These are phyloP conservation scores for Eucalyptus polyanthemos DNA, from an alignment of 345 rosid species.

Conservation along the genomic window DNA sequence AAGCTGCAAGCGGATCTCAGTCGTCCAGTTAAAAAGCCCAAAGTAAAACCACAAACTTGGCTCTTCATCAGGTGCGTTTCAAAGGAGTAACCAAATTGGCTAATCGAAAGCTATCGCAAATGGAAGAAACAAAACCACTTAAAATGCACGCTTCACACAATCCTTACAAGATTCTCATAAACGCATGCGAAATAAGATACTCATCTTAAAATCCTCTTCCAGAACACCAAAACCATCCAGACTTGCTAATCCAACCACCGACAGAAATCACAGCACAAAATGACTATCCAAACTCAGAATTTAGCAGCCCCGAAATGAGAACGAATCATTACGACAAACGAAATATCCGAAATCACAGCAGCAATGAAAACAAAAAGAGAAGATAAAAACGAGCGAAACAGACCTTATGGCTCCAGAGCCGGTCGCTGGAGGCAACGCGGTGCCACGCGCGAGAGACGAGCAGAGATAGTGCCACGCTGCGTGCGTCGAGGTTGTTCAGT, in stretches of 20 bases:
- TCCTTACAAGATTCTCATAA: neutral
- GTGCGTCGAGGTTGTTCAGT: conserved; percentile 42
- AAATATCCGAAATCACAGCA: neutral
- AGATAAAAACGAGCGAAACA: neutral
- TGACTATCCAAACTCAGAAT: neutral
- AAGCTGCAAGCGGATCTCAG: neutral
- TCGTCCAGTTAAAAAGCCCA: neutral
- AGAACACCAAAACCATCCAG: neutral
- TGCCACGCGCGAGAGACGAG: conserved; percentile 47
- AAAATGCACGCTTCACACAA: neutral
- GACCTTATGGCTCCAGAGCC: conserved; percentile 44
- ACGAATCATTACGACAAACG: neutral
- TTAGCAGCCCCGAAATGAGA: neutral
- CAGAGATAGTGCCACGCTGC: conserved; percentile 52
- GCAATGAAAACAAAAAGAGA: neutral
- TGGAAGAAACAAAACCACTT: neutral
- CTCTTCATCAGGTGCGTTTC: neutral
- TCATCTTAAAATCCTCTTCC: neutral
- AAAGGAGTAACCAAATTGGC: neutral
- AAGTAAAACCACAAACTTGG: neutral
- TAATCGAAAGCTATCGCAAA: neutral
- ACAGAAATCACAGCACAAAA: neutral
- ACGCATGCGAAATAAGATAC: neutral
- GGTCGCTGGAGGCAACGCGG: conserved; percentile 36
- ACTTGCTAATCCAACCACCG: neutral